These are phyloP conservation scores for Triticum monococcum DNA, from an alignment of 176 grass and related monocot genomes.

Conservation along the genomic window DNA sequence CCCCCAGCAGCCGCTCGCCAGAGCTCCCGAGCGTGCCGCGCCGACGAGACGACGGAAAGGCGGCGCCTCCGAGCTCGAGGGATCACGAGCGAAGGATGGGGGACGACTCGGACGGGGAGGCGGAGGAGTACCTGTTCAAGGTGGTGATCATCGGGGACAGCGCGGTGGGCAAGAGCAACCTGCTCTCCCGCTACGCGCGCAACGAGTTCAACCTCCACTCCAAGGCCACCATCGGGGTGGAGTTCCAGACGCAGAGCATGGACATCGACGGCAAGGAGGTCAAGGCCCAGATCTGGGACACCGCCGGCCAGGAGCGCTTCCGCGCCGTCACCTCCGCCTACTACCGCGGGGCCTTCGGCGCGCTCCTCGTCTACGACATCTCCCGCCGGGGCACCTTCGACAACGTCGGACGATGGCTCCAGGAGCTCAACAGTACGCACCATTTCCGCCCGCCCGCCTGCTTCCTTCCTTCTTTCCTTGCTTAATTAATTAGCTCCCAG, in stretches of 20 bases:
- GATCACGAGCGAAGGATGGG: conserved; percentile 5
- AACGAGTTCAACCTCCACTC: conserved; percentile 74
- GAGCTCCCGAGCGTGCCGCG: background rate
- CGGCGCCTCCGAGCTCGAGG: background rate
- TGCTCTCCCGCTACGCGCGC: conserved; percentile 59
- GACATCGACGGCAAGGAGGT: conserved; percentile 80
- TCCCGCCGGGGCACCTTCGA: conserved; percentile 58
- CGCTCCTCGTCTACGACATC: conserved; percentile 76
- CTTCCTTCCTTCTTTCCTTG: background rate
- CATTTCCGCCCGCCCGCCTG: background rate
- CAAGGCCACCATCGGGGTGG: conserved; percentile 74
- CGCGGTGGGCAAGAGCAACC: conserved; percentile 66
- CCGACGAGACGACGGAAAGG: background rate
- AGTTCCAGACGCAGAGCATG: conserved; percentile 73
- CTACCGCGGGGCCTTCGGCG: conserved; percentile 62
- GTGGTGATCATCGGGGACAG: conserved; percentile 73
- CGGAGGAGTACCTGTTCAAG: conserved; percentile 79
- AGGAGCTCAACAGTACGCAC: conserved; percentile 59
- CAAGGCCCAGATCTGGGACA: conserved; percentile 99
- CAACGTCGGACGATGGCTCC: conserved; percentile 53
- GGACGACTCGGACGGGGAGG: conserved; percentile 55
- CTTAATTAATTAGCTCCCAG: background rate
- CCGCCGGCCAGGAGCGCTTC: conserved; percentile 85
- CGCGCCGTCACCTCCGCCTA: conserved; percentile 67
- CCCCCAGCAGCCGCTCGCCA: background rate